These are phyloP conservation scores for Leishmania turanica DNA, from an alignment of 208 protist species.

Conservation along the genomic window DNA sequence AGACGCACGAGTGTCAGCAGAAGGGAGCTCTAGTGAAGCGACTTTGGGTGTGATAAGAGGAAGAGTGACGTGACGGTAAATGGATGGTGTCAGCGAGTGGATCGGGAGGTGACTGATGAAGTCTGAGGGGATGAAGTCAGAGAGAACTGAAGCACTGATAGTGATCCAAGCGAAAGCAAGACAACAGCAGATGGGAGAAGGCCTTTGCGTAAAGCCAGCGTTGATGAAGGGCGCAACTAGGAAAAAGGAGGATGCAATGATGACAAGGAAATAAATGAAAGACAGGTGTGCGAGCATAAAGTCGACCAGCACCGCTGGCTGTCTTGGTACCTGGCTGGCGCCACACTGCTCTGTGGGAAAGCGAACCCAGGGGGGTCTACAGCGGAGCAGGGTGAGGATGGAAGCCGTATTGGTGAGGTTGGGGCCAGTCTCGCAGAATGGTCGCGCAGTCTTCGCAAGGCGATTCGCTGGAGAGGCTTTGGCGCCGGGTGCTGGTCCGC, in stretches of 20 bases:
- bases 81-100: neutral
- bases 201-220: neutral
- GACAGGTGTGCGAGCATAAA: neutral
- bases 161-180: neutral
- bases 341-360: neutral
- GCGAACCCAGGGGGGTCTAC: neutral
- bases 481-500: neutral
- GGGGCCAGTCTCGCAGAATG: neutral
- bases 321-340: neutral
- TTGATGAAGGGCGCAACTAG: neutral
- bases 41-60: neutral
- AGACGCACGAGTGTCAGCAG: neutral
- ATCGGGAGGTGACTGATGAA: neutral
- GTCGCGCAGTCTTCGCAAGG: neutral
- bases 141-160: neutral
- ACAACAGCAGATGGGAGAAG: neutral
- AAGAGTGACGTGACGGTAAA: neutral
- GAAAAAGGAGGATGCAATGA: neutral
- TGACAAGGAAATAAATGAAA: neutral
- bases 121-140: neutral
- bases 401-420: neutral
- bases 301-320: neutral
- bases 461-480: neutral
- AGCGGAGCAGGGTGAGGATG: neutral
- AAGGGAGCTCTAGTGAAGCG: neutral